A percentile compares a stretch with the other conserved stretches of the same genome.
Evolutionary conservation across 306 rosid genomes (phyloP).

Genomic region (Nissolia schottii): DNA sequence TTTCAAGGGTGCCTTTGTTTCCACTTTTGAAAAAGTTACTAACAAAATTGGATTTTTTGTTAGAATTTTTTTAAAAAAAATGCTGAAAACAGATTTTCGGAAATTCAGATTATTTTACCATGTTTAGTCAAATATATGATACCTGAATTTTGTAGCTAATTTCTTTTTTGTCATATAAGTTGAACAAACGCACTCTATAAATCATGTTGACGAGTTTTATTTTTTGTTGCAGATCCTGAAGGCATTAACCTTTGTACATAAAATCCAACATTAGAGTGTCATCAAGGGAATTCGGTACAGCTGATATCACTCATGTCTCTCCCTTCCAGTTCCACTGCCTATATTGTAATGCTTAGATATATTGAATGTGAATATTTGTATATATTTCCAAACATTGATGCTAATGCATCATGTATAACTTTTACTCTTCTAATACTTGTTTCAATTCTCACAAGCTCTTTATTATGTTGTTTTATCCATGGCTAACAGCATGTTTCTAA

Average conservation of each 20-base stretch:
- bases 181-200: background rate
- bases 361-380: conserved; percentile 38
- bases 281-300: conserved; percentile 20
- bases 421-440: background rate
- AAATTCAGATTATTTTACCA: too few relatives aligned
- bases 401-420: conserved; percentile 22
- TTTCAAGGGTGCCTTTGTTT: too few relatives aligned
- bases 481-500: background rate
- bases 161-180: too few relatives aligned
- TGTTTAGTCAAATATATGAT: too few relatives aligned
- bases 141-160: too few relatives aligned
- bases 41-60: too few relatives aligned
- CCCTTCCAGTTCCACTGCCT: background rate
- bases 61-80: too few relatives aligned
- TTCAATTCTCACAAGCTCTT: conserved; percentile 19
- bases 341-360: conserved; percentile 4
- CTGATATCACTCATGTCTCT: conserved; percentile 4
- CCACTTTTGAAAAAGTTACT: too few relatives aligned
- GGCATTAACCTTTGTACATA: conserved; percentile 14
- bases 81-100: too few relatives aligned
- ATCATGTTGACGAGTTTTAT: background rate
- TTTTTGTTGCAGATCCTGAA: conserved; percentile 38
- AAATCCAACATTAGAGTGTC: conserved; percentile 11
- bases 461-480: conserved; percentile 3
- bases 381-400: conserved; percentile 23